Conservation (phyloP, 805 yeast species). For the Kurtzmaniella fragi region DNA sequence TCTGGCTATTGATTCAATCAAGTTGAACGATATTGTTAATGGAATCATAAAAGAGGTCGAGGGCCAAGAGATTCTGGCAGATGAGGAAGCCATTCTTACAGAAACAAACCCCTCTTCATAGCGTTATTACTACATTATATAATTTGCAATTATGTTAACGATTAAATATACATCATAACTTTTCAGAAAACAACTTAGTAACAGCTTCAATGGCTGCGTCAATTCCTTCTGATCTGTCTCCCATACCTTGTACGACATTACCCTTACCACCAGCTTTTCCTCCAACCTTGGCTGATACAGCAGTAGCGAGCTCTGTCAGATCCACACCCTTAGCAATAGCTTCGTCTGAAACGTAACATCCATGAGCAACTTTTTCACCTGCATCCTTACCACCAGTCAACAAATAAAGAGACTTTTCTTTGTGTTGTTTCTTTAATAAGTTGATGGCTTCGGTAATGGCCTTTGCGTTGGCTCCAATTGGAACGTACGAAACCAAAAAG, state of each 20-base stretch:
- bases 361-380: conserved; percentile 85
- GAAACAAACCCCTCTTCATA: conserved; percentile 13
- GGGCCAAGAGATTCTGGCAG: conserved; percentile 46
- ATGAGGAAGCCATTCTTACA: conserved; percentile 50
- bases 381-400: conserved; percentile 59
- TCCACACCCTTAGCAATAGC: conserved; percentile 66
- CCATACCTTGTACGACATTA: conserved; percentile 94
- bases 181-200: conserved; percentile 53
- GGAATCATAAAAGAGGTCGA: conserved; percentile 42
- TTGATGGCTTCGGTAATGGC: conserved; percentile 91
- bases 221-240: conserved; percentile 70
- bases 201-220: conserved; percentile 71
- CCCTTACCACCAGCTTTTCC: conserved; percentile 99
- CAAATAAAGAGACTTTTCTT: conserved; percentile 72
- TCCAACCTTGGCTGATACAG: conserved; percentile 73
- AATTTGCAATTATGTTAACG: neutral
- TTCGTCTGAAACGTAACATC: conserved; percentile 77
- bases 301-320: conserved; percentile 68
- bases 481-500: conserved; percentile 62
- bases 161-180: conserved; percentile 30
- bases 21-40: conserved; percentile 41
- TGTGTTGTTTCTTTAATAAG: conserved; percentile 69
- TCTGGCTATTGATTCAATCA: conserved; percentile 15
- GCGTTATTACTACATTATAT: neutral
- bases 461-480: conserved; percentile 80